Base-by-base conservation (phyloP, 139 green algal species). In the Diplosphaera chodatii region DNA sequence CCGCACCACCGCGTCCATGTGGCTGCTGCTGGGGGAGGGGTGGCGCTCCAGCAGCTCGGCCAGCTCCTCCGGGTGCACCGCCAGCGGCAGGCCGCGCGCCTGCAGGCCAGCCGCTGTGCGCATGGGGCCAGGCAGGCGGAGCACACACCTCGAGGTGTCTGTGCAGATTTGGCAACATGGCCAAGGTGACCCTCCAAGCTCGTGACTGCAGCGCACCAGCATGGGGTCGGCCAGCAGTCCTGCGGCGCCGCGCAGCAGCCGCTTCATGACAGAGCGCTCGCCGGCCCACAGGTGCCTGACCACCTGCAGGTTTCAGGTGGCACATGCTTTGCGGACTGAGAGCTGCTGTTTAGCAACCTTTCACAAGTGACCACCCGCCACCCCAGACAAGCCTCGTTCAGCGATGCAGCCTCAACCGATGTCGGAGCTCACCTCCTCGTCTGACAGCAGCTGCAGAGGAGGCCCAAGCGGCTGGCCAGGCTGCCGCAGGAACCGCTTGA, bases 271-370 rank as follows among this genome's bases (percentile, higher is more conserved):
- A 18, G 79, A 87, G 30, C 70, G 71, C 29, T 74, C 67, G 23
- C 74, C 74, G 27, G 59, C 83, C 88, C 87, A 96, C 55, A 96
- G 75, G 67, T 92, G 73, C 4, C 88, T 77, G 0, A 80, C 62
- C n/a, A 85, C 16, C 48, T 48, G 37, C n/a, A 48, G 37, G 8
- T 20, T 48, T 10, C 8, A 48, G 37, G 37, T 48, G 8, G 37
- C 37, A 48, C 37, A 48, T 48, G 37, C 37, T 48, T n/a, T 48
- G 37, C 37, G 37, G 10, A 48, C 8, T 13, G 8, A 48, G 13
- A 8, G 37, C 10, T 48, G 37, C 37, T 48, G 37, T 48, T 13
- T 8, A 48, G 10, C 37, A 13, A 48, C 10, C 37, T 48, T 48
- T 48, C n/a, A n/a, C n/a, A n/a, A n/a, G n/a, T n/a, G n/a, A n/a